Percentiles rank a stretch among this genome's conserved stretches.
Evolutionary conservation across 768 basidiomycete genomes (phyloP).

Genomic region (Suillus subluteus): DNA sequence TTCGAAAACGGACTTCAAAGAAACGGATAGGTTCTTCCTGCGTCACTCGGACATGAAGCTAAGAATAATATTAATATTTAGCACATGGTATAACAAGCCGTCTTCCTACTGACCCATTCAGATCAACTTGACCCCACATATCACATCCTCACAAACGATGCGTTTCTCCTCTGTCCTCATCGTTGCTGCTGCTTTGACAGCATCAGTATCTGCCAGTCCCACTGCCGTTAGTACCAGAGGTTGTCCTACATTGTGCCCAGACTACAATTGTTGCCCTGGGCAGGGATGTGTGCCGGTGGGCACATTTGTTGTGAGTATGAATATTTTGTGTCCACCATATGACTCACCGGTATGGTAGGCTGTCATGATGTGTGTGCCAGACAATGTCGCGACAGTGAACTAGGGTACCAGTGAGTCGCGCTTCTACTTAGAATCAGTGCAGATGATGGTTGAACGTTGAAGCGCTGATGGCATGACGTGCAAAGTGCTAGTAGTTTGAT

Average conservation of each 20-base stretch:
- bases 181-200: not conserved
- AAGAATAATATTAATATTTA: not conserved
- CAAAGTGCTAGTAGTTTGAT: too few relatives aligned
- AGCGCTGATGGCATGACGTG: not conserved
- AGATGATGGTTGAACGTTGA: not conserved
- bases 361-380: not conserved
- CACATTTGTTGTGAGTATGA: too few relatives aligned
- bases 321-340: not conserved
- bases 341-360: not conserved
- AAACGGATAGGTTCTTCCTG: not conserved
- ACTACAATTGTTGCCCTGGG: rapidly evolving
- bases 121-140: not conserved
- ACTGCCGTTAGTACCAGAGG: too few relatives aligned
- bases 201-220: not conserved
- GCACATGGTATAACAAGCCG: not conserved
- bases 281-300: not conserved
- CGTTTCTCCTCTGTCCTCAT: not conserved
- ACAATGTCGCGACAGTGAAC: not conserved
- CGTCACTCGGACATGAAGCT: not conserved
- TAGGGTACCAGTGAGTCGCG: not conserved
- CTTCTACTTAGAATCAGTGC: not conserved
- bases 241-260: not conserved
- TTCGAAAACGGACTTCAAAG: not conserved
- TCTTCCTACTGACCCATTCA: not conserved
- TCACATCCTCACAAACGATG: not conserved